phyloP scores from a whole-genome alignment of 1,284 basidiomycete genomes.

The Phellopilus nigrolimitatus region DNA sequence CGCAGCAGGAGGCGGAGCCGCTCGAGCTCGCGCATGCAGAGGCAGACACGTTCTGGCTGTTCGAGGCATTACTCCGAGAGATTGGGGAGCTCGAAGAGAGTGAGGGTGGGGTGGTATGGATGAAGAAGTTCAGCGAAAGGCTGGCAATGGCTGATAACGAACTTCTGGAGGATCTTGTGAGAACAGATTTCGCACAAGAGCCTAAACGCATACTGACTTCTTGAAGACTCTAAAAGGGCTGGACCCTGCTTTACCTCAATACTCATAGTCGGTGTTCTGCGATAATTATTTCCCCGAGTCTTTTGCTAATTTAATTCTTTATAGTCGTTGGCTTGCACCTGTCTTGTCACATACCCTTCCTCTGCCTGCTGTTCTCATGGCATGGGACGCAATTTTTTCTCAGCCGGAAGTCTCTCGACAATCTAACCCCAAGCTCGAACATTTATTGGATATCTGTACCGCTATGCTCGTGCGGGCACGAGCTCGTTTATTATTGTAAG shows the following conservation, averaged over 20 bases:
- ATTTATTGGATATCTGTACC: conserved; percentile 61
- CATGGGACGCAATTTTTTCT: conserved; percentile 71
- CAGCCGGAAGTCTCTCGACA: conserved; percentile 49
- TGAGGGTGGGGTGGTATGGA: conserved; percentile 56
- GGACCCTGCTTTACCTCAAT: conserved; percentile 70
- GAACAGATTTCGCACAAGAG: conserved; percentile 22
- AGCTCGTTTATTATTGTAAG: conserved; percentile 51
- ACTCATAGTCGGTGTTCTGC: conserved; percentile 61
- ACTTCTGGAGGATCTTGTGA: conserved; percentile 55
- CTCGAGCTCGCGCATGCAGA: conserved; percentile 63
- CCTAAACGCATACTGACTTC: conserved; percentile 7
- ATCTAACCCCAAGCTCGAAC: conserved; percentile 57
- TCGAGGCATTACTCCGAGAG: conserved; percentile 69
- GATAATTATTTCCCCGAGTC: conserved; percentile 1
- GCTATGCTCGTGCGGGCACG: conserved; percentile 60
- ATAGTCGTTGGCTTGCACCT: conserved; percentile 72
- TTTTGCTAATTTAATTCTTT: conserved; percentile 17
- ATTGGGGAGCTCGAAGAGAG: conserved; percentile 67
- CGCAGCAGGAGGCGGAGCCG: conserved; percentile 56
- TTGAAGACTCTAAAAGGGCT: conserved; percentile 54
- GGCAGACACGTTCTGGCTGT: conserved; percentile 77
- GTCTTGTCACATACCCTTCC: conserved; percentile 69
- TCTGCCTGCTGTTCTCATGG: conserved; percentile 47
- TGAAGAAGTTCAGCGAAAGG: conserved; percentile 55
- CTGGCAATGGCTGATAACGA: conserved; percentile 64